Evolutionary conservation across 2,329 filamentous ascomycete genomes (phyloP).

Genomic region (Apiospora kogelbergensis): DNA sequence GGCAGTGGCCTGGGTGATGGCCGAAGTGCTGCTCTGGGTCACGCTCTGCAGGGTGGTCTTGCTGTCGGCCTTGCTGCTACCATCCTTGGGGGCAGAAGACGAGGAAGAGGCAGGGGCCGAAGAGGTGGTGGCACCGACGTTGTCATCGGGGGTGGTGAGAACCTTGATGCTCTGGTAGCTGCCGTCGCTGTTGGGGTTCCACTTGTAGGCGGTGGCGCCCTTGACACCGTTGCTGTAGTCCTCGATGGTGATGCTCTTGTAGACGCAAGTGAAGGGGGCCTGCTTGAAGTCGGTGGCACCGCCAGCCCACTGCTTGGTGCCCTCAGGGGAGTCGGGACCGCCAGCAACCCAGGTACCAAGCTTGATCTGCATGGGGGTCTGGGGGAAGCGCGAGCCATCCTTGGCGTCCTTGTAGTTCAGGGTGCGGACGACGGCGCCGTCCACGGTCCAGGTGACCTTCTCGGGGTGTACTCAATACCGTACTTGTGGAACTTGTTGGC

Average conservation of each 20-base stretch:
- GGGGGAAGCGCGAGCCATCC: conserved; percentile 61
- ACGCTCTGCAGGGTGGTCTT: conserved; percentile 17
- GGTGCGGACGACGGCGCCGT: conserved; percentile 61
- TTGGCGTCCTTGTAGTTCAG: conserved; percentile 60
- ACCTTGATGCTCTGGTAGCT: conserved; percentile 53
- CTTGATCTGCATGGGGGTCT: conserved; percentile 72
- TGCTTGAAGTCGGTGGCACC: conserved; percentile 54
- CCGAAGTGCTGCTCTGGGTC: conserved; percentile 19
- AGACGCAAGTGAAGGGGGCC: conserved; percentile 55
- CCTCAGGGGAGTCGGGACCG: conserved; percentile 56
- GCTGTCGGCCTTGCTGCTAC: conserved; percentile 10
- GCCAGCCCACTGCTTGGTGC: conserved; percentile 72
- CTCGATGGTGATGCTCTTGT: conserved; percentile 54
- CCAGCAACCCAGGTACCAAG: conserved; percentile 68
- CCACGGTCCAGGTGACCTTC: conserved; percentile 63
- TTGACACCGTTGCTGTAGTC: conserved; percentile 54
- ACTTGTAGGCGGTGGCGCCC: conserved; percentile 52
- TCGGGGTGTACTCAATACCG: conserved; percentile 67
- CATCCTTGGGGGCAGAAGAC: conserved; percentile 11
- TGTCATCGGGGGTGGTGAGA: conserved; percentile 33
- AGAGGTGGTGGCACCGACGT: conserved; percentile 17
- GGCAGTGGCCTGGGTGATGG: conserved; percentile 23
- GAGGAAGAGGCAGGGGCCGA: conserved; percentile 16
- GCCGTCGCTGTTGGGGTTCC: conserved; percentile 47
- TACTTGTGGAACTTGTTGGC: conserved; percentile 54